phyloP scores from a whole-genome alignment of 345 rosid species.

The Eutrema japonicum region DNA sequence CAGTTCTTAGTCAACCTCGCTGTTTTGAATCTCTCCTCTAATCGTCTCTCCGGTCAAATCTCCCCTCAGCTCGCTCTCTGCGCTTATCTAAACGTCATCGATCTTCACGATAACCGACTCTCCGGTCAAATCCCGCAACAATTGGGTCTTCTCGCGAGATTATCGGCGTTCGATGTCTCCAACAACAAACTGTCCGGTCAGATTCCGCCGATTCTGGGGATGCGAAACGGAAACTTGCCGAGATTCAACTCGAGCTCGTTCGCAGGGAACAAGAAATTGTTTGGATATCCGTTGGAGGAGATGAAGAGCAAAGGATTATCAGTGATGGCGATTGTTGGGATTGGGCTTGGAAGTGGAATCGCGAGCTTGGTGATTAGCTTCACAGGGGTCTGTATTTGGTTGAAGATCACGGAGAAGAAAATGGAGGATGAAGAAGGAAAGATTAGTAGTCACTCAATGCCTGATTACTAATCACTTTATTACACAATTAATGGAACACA shows the following conservation, averaged over 20 bases:
- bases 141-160: constrained; percentile 66
- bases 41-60: constrained; percentile 72
- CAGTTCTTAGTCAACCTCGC: constrained; percentile 83
- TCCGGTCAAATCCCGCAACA: constrained; percentile 75
- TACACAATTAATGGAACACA: background rate
- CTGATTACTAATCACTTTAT: constrained; percentile 50
- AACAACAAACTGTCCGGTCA: constrained; percentile 69
- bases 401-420: constrained; percentile 70
- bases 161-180: constrained; percentile 84
- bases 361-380: constrained; percentile 87
- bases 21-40: constrained; percentile 89
- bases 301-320: constrained; percentile 70
- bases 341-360: constrained; percentile 92
- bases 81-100: constrained; percentile 87
- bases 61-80: constrained; percentile 75
- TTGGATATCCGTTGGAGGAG: constrained; percentile 82
- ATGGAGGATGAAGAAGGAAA: constrained; percentile 76
- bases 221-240: constrained; percentile 63
- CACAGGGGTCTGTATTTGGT: constrained; percentile 89
- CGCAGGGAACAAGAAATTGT: constrained; percentile 75
- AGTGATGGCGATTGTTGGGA: constrained; percentile 85
- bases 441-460: constrained; percentile 71
- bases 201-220: constrained; percentile 68
- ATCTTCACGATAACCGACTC: constrained; percentile 75
- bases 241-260: constrained; percentile 77